Evolutionary conservation across 768 basidiomycete genomes (phyloP), one percentile per base, ranked within the genome.

Genomic region (Lactarius sp.): DNA sequence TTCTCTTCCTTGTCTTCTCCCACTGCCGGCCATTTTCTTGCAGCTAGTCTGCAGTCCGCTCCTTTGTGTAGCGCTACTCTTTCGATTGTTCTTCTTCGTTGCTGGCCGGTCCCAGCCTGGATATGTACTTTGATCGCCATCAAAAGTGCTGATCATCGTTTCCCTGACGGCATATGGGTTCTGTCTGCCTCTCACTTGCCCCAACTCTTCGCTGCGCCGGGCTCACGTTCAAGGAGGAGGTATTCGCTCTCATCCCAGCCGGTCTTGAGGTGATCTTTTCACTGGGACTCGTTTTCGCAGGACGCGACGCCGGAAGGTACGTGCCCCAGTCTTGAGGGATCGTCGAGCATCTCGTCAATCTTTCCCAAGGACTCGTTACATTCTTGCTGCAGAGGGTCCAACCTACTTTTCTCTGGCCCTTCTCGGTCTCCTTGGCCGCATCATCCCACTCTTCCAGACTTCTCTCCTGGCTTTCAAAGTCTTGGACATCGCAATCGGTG

Each of bases 151-250:
- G 58, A 67, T 70, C 69, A 65, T 41, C 65, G 66, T 62, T 65
- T 52, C 37, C 57, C 65, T 50, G 55, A 65, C 63, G 46, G 57
- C 39, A 47, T 52, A 64, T 70, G 68, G 62, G 57, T 53, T 39
- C 65, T 18, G 61, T 84, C 70, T 92, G 90, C 74, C 77, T 92
- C 65, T 91, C 90, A 36, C 76, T 82, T 42, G 82, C 85, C 62
- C 75, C 86, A 46, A 87, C 84, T 66, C 82, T 92, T 66, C 90
- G 90, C 64, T 92, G 90, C 71, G 73, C 81, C 65, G 77, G 79
- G 50, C 78, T 87, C 61, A 75, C 78, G 56, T 69, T 62, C 53
- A 67, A 75, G 31, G 74, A 90, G 73, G 78, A 76, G 59, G 72
- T 75, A 41, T 68, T 80, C 46, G 74, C 90, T 59, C 73, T 89